Evolutionary conservation across 2,329 filamentous ascomycete genomes (phyloP).

Genomic region (Torrubiellomyces zombiae): DNA sequence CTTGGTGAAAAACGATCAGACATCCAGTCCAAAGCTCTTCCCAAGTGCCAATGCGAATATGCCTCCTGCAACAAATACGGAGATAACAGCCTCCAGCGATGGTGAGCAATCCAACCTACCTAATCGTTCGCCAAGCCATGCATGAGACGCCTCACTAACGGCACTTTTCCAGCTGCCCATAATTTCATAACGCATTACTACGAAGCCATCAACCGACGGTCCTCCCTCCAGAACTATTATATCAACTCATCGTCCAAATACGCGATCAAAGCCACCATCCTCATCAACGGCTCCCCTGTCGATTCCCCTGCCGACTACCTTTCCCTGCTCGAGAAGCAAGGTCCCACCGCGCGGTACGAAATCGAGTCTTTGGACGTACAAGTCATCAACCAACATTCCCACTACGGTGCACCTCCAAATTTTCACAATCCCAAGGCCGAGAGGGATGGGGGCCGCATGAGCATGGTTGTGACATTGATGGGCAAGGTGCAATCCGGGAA

Average conservation of each 20-base stretch:
- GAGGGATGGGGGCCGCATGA: constrained; percentile 40
- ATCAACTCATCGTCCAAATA: constrained; percentile 38
- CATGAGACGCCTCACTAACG: constrained; percentile 5
- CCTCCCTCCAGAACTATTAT: constrained; percentile 53
- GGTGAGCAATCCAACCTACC: too few species aligned
- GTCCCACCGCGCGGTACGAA: constrained; percentile 46
- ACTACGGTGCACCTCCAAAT: constrained; percentile 35
- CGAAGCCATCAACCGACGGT: constrained; percentile 48
- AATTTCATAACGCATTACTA: constrained; percentile 63
- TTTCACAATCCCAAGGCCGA: constrained; percentile 25
- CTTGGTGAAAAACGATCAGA: too few species aligned
- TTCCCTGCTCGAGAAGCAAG: constrained; percentile 48
- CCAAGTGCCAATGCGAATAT: constrained; percentile 8
- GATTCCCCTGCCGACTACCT: constrained; percentile 48
- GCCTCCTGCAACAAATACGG: constrained; percentile 22
- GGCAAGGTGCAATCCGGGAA: constrained; percentile 56
- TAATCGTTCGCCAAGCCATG: not conserved
- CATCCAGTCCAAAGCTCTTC: too few species aligned
- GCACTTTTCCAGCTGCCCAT: constrained; percentile 41
- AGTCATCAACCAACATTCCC: constrained; percentile 54
- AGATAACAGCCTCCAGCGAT: constrained; percentile 29
- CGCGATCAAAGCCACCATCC: constrained; percentile 47
- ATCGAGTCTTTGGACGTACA: constrained; percentile 64
- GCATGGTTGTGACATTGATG: constrained; percentile 56
- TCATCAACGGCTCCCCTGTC: constrained; percentile 60